Percentiles rank a stretch among this genome's conserved stretches.
Conservation (phyloP, 164 flowering plant genomes). For the Vitis amurensis region DNA sequence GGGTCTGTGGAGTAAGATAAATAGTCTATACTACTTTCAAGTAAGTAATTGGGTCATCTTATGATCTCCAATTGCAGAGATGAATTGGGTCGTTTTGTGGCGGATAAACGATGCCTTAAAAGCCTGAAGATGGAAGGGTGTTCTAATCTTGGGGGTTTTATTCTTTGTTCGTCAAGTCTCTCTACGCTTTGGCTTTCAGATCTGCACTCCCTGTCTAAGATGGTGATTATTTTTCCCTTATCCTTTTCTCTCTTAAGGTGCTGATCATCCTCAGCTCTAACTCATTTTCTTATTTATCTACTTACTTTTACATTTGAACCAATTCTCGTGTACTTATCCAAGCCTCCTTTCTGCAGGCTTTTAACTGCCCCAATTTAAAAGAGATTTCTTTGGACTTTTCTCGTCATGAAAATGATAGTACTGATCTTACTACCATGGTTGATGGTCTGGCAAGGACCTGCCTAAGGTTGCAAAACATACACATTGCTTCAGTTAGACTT, state of each 20-base stretch:
- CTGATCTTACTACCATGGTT: constrained; percentile 66
- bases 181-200: constrained; percentile 90
- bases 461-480: constrained; percentile 75
- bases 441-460: constrained; percentile 79
- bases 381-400: constrained; percentile 88
- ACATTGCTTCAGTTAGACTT: constrained; percentile 76
- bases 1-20: too few species aligned
- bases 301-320: not conserved
- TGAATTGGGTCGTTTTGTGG: constrained; percentile 88
- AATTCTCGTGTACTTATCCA: not conserved
- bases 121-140: constrained; percentile 95
- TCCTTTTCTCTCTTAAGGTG: not conserved
- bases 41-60: not conserved
- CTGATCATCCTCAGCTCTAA: too few species aligned
- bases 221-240: constrained; percentile 38
- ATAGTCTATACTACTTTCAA: not conserved
- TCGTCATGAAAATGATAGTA: constrained; percentile 68
- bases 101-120: constrained; percentile 71
- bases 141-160: constrained; percentile 64
- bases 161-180: constrained; percentile 69
- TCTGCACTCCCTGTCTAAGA: constrained; percentile 77
- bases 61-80: constrained; percentile 51
- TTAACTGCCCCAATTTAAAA: constrained; percentile 79
- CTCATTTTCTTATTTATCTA: not conserved
- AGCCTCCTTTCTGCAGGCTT: constrained; percentile 43